Percentiles rank a stretch among this genome's conserved stretches.
phyloP scores from a whole-genome alignment of 495 filamentous ascomycete genomes.

The Xylaria nigripes region DNA sequence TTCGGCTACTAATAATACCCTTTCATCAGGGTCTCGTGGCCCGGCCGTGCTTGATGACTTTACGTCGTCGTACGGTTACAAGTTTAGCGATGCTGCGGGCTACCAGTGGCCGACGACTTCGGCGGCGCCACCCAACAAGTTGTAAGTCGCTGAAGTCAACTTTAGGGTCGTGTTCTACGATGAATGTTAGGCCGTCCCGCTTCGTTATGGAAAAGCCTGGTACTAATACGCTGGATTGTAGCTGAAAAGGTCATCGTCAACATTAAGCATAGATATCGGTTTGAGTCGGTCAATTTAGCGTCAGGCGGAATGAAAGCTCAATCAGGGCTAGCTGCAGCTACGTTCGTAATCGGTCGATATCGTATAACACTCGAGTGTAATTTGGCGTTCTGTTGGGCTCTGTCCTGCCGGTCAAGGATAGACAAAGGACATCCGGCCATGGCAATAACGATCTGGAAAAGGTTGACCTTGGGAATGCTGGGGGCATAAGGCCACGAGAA shows the following conservation, averaged over 20 bases:
- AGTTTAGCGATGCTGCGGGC: constrained; percentile 93
- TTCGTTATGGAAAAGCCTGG: constrained; percentile 9
- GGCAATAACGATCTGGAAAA: constrained; percentile 3
- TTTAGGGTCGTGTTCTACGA: constrained; percentile 15
- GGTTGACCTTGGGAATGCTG: not conserved
- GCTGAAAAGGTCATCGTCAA: constrained; percentile 15
- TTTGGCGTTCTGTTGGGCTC: constrained; percentile 8
- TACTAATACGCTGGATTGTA: constrained; percentile 16
- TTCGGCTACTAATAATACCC: constrained; percentile 7
- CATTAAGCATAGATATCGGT: constrained; percentile 12
- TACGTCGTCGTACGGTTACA: constrained; percentile 94
- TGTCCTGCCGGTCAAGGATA: constrained; percentile 11
- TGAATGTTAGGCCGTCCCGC: constrained; percentile 20
- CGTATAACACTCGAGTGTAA: constrained; percentile 3
- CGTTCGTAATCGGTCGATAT: not conserved
- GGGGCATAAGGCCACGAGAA: not conserved
- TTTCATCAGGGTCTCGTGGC: constrained; percentile 73
- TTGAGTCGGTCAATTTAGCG: constrained; percentile 6
- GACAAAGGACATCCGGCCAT: constrained; percentile 8
- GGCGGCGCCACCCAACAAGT: constrained; percentile 55
- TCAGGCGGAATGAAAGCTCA: constrained; percentile 10
- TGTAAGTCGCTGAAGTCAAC: constrained; percentile 48
- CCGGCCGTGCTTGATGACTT: constrained; percentile 97
- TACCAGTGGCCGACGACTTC: constrained; percentile 85
- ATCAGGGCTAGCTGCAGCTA: not conserved